Percentiles rank a stretch among this genome's conserved stretches.
These are phyloP conservation scores for Lactarius sp. DNA, from an alignment of 768 basidiomycete species.

Conservation along the genomic window DNA sequence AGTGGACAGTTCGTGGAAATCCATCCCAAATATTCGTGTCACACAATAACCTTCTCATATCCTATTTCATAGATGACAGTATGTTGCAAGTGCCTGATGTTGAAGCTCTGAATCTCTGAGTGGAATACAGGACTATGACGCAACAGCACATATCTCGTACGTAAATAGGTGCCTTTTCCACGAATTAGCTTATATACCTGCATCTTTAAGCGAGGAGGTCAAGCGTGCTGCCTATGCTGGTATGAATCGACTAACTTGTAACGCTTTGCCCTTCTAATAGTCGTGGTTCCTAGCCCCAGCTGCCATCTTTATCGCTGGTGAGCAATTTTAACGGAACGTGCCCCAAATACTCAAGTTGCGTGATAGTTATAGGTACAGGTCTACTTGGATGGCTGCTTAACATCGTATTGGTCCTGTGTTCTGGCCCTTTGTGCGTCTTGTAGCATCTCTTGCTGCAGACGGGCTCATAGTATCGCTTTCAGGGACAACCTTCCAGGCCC, in stretches of 20 bases:
- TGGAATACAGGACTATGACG: constrained; percentile 60
- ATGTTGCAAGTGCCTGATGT: constrained; percentile 24
- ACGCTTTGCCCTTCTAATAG: neutral
- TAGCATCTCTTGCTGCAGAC: neutral
- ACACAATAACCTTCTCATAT: neutral
- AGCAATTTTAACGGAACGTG: constrained; percentile 1
- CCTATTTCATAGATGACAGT: constrained; percentile 50
- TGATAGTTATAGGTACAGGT: constrained; percentile 70
- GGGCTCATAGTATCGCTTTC: constrained; percentile 4
- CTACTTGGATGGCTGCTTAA: constrained; percentile 83
- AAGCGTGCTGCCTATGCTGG: constrained; percentile 74
- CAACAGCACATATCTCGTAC: constrained; percentile 77
- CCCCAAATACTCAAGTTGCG: constrained; percentile 57
- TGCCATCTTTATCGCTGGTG: constrained; percentile 17
- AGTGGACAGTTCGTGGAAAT: constrained; percentile 69
- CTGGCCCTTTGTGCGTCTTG: constrained; percentile 58
- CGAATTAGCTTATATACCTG: neutral
- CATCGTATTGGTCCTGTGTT: constrained; percentile 81
- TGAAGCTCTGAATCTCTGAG: constrained; percentile 11
- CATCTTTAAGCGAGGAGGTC: constrained; percentile 60
- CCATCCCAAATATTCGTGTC: neutral
- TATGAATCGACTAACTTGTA: constrained; percentile 25
- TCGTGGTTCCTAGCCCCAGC: constrained; percentile 16
- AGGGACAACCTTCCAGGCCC: constrained; percentile 63
- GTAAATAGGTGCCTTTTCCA: constrained; percentile 28